phyloP scores from a whole-genome alignment of 1,284 basidiomycete genomes.

The Puccinia hordei region DNA sequence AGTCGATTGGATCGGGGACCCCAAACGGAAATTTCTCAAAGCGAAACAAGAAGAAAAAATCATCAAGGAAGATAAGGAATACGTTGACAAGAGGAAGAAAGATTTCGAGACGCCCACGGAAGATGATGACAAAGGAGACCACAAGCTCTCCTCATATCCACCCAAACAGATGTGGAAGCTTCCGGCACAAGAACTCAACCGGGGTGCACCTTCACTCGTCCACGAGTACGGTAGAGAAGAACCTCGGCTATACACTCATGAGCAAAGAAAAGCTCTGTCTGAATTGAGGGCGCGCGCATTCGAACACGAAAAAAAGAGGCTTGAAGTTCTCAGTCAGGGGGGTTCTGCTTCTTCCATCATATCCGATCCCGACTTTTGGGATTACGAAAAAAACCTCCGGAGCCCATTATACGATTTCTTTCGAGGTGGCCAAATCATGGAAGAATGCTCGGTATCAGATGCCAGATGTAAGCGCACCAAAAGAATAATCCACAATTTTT shows the following conservation, averaged over 20 bases:
- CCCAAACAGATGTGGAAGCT: constrained; percentile 43
- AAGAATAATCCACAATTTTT: not conserved
- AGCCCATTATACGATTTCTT: constrained; percentile 49
- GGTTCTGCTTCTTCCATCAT: not conserved
- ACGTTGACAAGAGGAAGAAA: constrained; percentile 21
- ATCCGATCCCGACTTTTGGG: constrained; percentile 48
- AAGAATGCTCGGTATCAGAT: constrained; percentile 44
- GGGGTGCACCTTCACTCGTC: constrained; percentile 41
- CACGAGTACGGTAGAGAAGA: constrained; percentile 46
- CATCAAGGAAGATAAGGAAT: constrained; percentile 23
- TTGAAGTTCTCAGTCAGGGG: constrained; percentile 25
- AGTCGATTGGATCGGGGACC: constrained; percentile 45
- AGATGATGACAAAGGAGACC: constrained; percentile 19
- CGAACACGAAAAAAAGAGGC: constrained; percentile 43
- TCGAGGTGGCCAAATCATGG: constrained; percentile 34
- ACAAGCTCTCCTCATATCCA: not conserved
- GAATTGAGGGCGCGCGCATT: constrained; percentile 34
- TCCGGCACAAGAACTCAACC: constrained; percentile 36
- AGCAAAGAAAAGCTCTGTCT: constrained; percentile 39
- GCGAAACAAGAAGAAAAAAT: constrained; percentile 31
- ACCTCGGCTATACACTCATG: constrained; percentile 27
- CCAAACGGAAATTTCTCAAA: constrained; percentile 37
- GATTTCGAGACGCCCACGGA: constrained; percentile 32
- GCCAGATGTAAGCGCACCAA: constrained; percentile 33
- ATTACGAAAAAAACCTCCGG: constrained; percentile 43